Evolutionary conservation across 2,329 filamentous ascomycete genomes (phyloP).

Genomic region (Paecilomyces sp.): DNA sequence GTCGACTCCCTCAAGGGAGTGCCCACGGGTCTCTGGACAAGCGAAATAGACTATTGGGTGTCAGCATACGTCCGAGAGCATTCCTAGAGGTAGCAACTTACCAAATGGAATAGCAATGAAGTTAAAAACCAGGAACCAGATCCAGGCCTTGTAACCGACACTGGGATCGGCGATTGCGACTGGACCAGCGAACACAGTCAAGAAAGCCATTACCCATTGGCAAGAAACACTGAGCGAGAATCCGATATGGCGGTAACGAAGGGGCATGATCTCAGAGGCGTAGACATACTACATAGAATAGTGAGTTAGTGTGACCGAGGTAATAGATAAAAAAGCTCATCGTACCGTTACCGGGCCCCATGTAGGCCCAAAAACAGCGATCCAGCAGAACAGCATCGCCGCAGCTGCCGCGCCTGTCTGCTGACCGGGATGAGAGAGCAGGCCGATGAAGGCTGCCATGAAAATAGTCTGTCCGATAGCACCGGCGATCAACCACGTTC

Average conservation of each 20-base stretch:
- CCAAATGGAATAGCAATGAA: conserved; percentile 22
- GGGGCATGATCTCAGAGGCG: conserved; percentile 24
- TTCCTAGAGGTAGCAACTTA: not conserved
- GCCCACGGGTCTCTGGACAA: conserved; percentile 18
- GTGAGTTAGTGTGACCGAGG: not conserved
- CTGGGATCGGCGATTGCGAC: conserved; percentile 19
- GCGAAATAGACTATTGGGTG: conserved; percentile 13
- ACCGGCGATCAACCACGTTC: conserved; percentile 20
- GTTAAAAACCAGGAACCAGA: conserved; percentile 26
- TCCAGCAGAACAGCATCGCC: conserved; percentile 24
- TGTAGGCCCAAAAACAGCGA: conserved; percentile 23
- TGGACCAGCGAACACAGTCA: conserved; percentile 29
- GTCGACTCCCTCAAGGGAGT: conserved; percentile 21
- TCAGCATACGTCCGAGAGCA: not conserved
- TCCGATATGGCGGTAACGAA: conserved; percentile 27
- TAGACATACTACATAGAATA: conserved; percentile 21
- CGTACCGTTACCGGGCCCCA: conserved; percentile 17
- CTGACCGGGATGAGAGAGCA: conserved; percentile 8
- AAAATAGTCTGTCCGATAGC: conserved; percentile 18
- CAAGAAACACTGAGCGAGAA: conserved; percentile 21
- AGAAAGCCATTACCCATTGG: conserved; percentile 28
- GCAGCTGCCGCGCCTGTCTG: conserved; percentile 17
- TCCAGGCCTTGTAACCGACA: conserved; percentile 27
- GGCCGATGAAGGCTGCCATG: conserved; percentile 20
- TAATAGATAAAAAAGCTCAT: not conserved